These are phyloP conservation scores for Pelargonium citronellum DNA, from an alignment of 441 rosid species.

Conservation along the genomic window DNA sequence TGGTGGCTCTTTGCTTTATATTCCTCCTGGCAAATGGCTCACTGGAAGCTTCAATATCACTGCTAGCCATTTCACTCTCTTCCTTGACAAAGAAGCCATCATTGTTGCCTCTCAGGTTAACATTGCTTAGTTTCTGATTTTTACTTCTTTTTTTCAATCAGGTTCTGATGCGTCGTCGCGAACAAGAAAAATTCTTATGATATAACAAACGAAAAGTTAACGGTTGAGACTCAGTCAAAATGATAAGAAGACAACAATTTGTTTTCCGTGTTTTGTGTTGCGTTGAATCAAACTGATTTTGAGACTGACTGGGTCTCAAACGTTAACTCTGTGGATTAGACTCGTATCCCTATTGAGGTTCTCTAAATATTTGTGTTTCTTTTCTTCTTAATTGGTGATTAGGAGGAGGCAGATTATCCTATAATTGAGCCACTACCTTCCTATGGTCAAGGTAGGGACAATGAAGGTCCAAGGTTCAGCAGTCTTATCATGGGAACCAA, in stretches of 20 bases:
- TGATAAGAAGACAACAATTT: too few species aligned
- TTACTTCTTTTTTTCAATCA: too few species aligned
- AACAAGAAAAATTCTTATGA: too few species aligned
- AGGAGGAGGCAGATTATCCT: background rate
- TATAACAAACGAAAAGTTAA: too few species aligned
- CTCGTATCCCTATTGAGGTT: too few species aligned
- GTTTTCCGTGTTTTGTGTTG: too few species aligned
- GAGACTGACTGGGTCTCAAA: too few species aligned
- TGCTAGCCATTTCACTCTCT: background rate
- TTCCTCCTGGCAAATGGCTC: conserved; percentile 4
- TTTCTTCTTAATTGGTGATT: background rate
- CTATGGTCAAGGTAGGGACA: conserved; percentile 3
- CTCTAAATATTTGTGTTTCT: background rate
- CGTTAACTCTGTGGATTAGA: too few species aligned
- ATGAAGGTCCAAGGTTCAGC: background rate
- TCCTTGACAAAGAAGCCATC: background rate
- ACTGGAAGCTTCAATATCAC: background rate
- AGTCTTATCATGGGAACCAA: conserved; percentile 4
- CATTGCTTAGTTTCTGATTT: too few species aligned
- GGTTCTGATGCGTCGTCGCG: too few species aligned
- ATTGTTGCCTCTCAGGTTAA: conserved; percentile 1
- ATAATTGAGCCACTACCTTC: background rate
- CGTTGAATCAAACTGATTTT: too few species aligned
- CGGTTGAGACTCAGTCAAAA: too few species aligned
- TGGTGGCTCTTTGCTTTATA: conserved; percentile 2